Percentiles rank a stretch among this genome's conserved stretches.
Conservation (phyloP, 176 grass and related monocot species). For the Musa troglodytarum region DNA sequence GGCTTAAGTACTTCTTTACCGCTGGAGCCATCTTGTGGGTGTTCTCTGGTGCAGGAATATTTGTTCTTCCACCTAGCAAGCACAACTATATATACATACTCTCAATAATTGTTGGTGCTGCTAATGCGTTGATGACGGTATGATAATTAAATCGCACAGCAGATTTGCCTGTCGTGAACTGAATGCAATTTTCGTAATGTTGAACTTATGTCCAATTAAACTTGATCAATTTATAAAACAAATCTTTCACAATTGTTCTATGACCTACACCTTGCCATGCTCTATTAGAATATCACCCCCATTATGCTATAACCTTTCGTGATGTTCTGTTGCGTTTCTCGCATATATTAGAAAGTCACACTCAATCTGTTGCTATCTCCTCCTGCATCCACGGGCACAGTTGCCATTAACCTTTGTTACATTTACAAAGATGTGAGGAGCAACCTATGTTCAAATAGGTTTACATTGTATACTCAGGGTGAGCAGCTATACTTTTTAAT, state of each 20-base stretch:
- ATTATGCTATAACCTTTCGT: neutral
- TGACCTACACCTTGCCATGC: neutral
- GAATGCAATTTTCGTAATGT: neutral
- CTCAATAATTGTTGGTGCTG: slow-evolving; percentile 66
- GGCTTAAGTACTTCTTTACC: slow-evolving; percentile 68
- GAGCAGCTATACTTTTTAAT: too few species aligned
- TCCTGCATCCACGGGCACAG: too few species aligned
- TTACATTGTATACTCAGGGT: too few species aligned
- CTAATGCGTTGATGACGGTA: slow-evolving; percentile 95
- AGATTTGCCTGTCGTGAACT: neutral
- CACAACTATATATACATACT: slow-evolving; percentile 69
- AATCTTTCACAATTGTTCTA: neutral
- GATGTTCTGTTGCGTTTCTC: too few species aligned
- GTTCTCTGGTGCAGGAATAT: slow-evolving; percentile 76
- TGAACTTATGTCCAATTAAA: neutral
- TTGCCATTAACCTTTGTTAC: too few species aligned
- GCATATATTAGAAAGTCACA: too few species aligned
- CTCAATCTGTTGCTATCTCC: too few species aligned
- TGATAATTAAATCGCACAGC: slow-evolving; percentile 13
- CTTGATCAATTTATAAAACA: neutral
- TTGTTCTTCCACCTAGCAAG: slow-evolving; percentile 62
- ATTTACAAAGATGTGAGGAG: too few species aligned
- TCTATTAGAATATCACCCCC: neutral
- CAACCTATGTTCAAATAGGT: too few species aligned
- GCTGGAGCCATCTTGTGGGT: slow-evolving; percentile 90